These are phyloP conservation scores for Kandelia obovata DNA, from an alignment of 345 rosid genomes.

Conservation along the genomic window DNA sequence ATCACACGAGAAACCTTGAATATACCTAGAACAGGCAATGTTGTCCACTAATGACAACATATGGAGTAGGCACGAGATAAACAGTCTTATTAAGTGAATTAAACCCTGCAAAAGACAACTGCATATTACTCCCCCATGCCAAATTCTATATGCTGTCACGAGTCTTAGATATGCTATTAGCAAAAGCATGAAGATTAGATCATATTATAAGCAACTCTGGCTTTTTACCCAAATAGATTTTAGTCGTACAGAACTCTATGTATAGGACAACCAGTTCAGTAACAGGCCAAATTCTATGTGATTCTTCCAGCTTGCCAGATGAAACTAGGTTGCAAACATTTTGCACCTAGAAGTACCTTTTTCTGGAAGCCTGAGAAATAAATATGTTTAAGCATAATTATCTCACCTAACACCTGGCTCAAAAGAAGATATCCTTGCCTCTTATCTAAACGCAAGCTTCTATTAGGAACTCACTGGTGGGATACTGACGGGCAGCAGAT, in stretches of 20 bases:
- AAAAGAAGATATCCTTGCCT: conserved; percentile 2
- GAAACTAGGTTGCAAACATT: not conserved
- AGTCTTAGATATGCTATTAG: not conserved
- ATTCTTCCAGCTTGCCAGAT: not conserved
- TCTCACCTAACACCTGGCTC: not conserved
- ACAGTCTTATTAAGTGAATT: too few relatives aligned
- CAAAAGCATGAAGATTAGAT: not conserved
- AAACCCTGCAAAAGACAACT: too few relatives aligned
- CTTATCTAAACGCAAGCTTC: not conserved
- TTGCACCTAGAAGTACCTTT: not conserved
- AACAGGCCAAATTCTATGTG: too few relatives aligned
- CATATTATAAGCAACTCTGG: not conserved
- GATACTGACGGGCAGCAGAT: conserved; percentile 92
- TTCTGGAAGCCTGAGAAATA: not conserved
- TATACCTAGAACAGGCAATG: not conserved
- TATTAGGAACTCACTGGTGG: conserved; percentile 54
- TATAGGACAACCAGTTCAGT: not conserved
- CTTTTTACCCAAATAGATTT: not conserved
- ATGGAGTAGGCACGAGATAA: too few relatives aligned
- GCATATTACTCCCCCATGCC: not conserved
- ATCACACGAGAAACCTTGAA: not conserved
- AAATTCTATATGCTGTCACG: not conserved
- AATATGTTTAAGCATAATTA: not conserved
- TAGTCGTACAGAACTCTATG: not conserved
- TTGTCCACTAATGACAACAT: not conserved